Percentiles rank a stretch among this genome's conserved stretches.
Conservation (phyloP, 495 filamentous ascomycete genomes). For the Staphylotrichum longicolle region DNA sequence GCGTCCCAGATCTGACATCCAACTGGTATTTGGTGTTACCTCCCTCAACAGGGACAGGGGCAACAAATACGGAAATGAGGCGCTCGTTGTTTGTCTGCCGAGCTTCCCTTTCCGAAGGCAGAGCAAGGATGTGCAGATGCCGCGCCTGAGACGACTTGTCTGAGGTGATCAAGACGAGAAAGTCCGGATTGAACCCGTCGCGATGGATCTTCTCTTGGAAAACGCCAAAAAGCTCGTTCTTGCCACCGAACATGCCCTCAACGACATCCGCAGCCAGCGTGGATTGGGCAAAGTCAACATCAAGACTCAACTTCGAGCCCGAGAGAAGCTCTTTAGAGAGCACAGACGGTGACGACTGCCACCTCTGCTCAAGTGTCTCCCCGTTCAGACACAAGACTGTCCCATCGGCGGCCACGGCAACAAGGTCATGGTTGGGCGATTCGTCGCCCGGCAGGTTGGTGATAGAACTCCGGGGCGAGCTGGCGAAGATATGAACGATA, state of each 20-base stretch:
- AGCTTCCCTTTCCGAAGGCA: slow-evolving; percentile 34
- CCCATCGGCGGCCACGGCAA: slow-evolving; percentile 42
- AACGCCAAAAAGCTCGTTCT: slow-evolving; percentile 38
- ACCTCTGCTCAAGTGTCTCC: slow-evolving; percentile 42
- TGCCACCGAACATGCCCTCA: slow-evolving; percentile 45
- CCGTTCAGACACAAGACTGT: slow-evolving; percentile 39
- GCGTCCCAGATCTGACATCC: slow-evolving; percentile 54
- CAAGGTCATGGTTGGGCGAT: slow-evolving; percentile 31
- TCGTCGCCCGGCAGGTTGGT: slow-evolving; percentile 15
- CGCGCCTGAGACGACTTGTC: slow-evolving; percentile 21
- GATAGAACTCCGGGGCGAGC: slow-evolving; percentile 22
- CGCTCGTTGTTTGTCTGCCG: slow-evolving; percentile 24
- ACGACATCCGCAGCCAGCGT: slow-evolving; percentile 41
- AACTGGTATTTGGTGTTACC: slow-evolving; percentile 44
- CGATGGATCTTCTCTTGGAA: slow-evolving; percentile 39
- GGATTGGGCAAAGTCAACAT: slow-evolving; percentile 42
- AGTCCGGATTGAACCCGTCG: slow-evolving; percentile 46
- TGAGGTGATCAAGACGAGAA: slow-evolving; percentile 48
- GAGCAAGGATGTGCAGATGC: slow-evolving; percentile 48
- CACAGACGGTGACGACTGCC: slow-evolving; percentile 35
- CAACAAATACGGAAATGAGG: slow-evolving; percentile 30
- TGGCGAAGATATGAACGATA: slow-evolving; percentile 32
- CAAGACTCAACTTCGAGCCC: slow-evolving; percentile 28
- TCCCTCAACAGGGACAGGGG: slow-evolving; percentile 26
- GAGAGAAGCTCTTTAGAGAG: slow-evolving; percentile 40